Conservation (phyloP, 441 rosid species). For the Codiaeum variegatum region DNA sequence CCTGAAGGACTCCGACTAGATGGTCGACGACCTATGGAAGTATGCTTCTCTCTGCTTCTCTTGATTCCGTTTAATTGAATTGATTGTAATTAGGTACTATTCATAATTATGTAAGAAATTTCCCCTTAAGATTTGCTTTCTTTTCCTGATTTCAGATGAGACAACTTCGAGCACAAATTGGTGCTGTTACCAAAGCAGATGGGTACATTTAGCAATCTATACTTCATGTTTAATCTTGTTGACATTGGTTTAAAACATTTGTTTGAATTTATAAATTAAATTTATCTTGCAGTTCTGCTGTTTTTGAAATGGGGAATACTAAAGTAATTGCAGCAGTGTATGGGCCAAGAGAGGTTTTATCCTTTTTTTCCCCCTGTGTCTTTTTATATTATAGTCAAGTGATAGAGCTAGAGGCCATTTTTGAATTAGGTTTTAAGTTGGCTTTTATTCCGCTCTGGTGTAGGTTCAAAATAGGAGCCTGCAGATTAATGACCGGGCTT, state of each 20-base stretch:
- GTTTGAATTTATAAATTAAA: neutral
- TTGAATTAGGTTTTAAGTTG: neutral
- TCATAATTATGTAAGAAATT: neutral
- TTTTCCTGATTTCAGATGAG: conserved; percentile 52
- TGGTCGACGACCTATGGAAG: conserved; percentile 41
- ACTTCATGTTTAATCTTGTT: neutral
- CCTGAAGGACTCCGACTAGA: conserved; percentile 86
- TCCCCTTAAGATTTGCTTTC: neutral
- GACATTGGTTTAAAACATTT: neutral
- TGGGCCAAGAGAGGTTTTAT: conserved; percentile 85
- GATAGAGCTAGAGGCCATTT: neutral
- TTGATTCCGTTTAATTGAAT: neutral
- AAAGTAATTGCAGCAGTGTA: conserved; percentile 94
- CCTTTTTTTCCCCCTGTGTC: neutral
- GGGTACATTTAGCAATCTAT: conserved; percentile 41
- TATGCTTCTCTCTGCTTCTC: conserved; percentile 10
- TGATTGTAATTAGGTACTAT: neutral
- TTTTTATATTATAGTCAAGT: neutral
- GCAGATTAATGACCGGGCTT: conserved; percentile 59
- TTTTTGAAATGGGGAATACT: conserved; percentile 91
- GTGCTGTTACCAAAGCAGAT: conserved; percentile 68
- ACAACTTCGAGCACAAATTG: conserved; percentile 80
- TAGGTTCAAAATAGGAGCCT: conserved; percentile 81
- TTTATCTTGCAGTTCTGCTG: conserved; percentile 51
- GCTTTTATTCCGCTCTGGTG: neutral